Percentiles rank a stretch among this genome's conserved stretches.
phyloP scores from a whole-genome alignment of 2,329 filamentous ascomycete species.

The Hawksworthiomyces lignivorus region DNA sequence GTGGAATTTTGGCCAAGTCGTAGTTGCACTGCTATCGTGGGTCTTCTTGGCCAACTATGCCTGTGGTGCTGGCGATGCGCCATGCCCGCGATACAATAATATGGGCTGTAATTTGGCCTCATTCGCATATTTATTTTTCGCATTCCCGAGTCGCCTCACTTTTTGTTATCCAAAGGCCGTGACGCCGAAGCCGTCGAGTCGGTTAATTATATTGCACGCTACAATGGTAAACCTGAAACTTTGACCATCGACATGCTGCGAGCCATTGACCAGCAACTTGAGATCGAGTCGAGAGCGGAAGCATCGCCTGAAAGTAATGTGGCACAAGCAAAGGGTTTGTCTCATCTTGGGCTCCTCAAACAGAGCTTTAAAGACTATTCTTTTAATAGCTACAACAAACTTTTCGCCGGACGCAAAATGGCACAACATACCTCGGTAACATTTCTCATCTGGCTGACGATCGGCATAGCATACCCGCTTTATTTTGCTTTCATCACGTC shows the following conservation, averaged over 20 bases:
- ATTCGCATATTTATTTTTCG: conserved; percentile 19
- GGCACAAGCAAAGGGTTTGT: background rate
- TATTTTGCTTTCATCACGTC: conserved; percentile 40
- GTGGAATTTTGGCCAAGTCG: conserved; percentile 36
- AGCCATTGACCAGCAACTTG: conserved; percentile 14
- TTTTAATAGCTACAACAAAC: conserved; percentile 21
- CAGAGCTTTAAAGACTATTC: conserved; percentile 23
- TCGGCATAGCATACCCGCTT: conserved; percentile 38
- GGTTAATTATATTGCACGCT: conserved; percentile 17
- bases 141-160: conserved; percentile 37
- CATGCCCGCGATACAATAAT: conserved; percentile 9
- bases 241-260: conserved; percentile 31
- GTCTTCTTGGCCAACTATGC: conserved; percentile 20
- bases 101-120: conserved; percentile 14
- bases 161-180: conserved; percentile 29
- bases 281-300: background rate
- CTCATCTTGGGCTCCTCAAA: no score
- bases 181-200: conserved; percentile 19
- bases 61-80: conserved; percentile 12
- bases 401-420: conserved; percentile 26
- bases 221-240: conserved; percentile 27
- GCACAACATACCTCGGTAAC: conserved; percentile 27
- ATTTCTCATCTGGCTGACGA: conserved; percentile 35
- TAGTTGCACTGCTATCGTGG: conserved; percentile 38
- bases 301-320: background rate